These are phyloP conservation scores for Leishmania martiniquensis DNA, from an alignment of 208 protist species.

Conservation along the genomic window DNA sequence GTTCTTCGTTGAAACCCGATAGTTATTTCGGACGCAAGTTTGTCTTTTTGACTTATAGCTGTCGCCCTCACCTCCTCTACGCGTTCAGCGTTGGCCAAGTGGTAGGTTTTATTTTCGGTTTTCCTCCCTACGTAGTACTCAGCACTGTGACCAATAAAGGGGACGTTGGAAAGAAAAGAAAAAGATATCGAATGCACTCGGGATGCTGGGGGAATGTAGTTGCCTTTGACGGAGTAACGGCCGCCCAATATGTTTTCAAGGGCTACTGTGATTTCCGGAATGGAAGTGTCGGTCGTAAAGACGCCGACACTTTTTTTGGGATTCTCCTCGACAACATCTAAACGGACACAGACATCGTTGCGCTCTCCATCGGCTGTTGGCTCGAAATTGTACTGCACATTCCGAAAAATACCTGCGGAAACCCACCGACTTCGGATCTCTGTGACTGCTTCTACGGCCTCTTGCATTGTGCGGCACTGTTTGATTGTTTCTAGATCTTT, in stretches of 20 bases:
- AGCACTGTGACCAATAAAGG: constrained; percentile 70
- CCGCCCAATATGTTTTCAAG: constrained; percentile 80
- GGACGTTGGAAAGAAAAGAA: constrained; percentile 80
- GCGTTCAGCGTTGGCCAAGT: constrained; percentile 63
- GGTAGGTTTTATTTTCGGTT: constrained; percentile 69
- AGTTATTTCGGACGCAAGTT: constrained; percentile 57
- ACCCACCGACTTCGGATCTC: constrained; percentile 60
- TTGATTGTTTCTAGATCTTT: constrained; percentile 82
- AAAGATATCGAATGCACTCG: constrained; percentile 73
- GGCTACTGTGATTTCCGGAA: constrained; percentile 74
- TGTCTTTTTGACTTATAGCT: constrained; percentile 52
- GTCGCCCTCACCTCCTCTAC: constrained; percentile 76
- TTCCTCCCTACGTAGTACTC: constrained; percentile 78
- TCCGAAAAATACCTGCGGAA: constrained; percentile 67
- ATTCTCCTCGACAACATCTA: constrained; percentile 72
- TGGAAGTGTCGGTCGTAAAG: constrained; percentile 82
- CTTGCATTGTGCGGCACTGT: constrained; percentile 57
- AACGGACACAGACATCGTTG: constrained; percentile 78
- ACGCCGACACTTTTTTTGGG: constrained; percentile 78
- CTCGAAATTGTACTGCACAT: constrained; percentile 85
- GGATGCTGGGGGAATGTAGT: constrained; percentile 83
- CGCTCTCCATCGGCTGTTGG: constrained; percentile 65
- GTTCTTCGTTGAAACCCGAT: constrained; percentile 76
- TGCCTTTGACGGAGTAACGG: constrained; percentile 76
- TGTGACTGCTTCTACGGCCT: constrained; percentile 57